Evolutionary conservation across 495 filamentous ascomycete genomes (phyloP).

Genomic region (Clavariopsis aquatica): DNA sequence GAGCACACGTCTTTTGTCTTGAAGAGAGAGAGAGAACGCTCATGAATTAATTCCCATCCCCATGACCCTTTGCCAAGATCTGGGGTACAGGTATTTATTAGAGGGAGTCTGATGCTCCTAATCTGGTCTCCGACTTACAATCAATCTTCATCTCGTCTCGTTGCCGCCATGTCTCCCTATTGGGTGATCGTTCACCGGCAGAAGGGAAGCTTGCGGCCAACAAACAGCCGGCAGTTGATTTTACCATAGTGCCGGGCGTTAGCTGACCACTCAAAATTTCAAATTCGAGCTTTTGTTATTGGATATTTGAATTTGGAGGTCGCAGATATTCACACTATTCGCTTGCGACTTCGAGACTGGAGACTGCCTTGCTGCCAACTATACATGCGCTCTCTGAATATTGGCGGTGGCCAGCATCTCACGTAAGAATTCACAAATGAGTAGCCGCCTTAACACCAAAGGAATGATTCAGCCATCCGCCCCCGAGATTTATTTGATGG

Average conservation of each 20-base stretch:
- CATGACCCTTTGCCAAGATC: slow-evolving; percentile 6
- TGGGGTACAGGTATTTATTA: slow-evolving; percentile 25
- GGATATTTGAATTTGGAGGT: not conserved
- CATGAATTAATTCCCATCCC: not conserved
- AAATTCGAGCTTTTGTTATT: not conserved
- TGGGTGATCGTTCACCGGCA: slow-evolving; percentile 11
- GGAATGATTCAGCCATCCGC: not conserved
- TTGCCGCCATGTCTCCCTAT: not conserved
- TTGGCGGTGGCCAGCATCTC: not conserved
- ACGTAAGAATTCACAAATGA: not conserved
- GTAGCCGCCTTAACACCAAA: not conserved
- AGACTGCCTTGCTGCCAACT: not conserved
- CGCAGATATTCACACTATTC: not conserved
- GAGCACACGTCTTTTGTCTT: not conserved
- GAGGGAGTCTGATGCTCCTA: not conserved
- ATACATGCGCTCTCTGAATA: not conserved
- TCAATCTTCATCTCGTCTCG: not conserved
- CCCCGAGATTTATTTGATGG: not conserved
- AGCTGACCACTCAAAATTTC: slow-evolving; percentile 5
- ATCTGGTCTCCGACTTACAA: not conserved
- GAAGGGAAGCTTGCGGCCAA: slow-evolving; percentile 6
- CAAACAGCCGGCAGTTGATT: slow-evolving; percentile 16
- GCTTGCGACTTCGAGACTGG: not conserved
- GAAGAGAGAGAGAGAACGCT: not conserved
- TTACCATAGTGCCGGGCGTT: slow-evolving; percentile 13